These are phyloP conservation scores for Nemania sp. DNA, from an alignment of 2,329 filamentous ascomycete genomes.

Conservation along the genomic window DNA sequence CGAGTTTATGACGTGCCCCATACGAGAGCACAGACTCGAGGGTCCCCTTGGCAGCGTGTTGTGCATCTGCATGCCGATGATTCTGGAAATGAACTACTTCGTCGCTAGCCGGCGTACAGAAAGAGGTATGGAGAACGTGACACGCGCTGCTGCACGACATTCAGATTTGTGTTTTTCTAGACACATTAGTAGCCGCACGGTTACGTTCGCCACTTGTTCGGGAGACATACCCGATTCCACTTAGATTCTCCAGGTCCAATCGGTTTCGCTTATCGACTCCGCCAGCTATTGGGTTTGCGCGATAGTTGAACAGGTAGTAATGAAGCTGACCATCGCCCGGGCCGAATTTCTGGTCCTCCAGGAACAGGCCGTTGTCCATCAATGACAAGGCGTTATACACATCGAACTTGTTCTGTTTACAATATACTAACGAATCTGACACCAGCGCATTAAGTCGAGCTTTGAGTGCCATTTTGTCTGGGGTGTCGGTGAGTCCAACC, in stretches of 20 bases:
- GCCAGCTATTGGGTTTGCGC: conserved; percentile 80
- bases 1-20: conserved; percentile 9
- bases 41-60: background rate
- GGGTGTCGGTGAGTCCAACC: conserved; percentile 65
- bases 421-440: conserved; percentile 83
- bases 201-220: conserved; percentile 46
- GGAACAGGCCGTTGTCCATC: conserved; percentile 91
- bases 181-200: conserved; percentile 28
- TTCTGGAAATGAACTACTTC: background rate
- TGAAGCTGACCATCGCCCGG: conserved; percentile 92
- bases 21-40: conserved; percentile 3
- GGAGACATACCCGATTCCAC: conserved; percentile 88
- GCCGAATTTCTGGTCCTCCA: conserved; percentile 93
- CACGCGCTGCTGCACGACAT: conserved; percentile 15
- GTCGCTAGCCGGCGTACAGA: background rate
- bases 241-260: conserved; percentile 76
- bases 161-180: conserved; percentile 41
- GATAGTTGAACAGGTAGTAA: conserved; percentile 98
- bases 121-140: background rate
- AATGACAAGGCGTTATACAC: conserved; percentile 96
- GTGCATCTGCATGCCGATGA: conserved; percentile 7
- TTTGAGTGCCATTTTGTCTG: conserved; percentile 66
- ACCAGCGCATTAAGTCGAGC: conserved; percentile 79
- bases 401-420: conserved; percentile 84
- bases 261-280: conserved; percentile 81